Base-by-base conservation (phyloP, 305 asterid genomes). In the Rubia occidens region DNA sequence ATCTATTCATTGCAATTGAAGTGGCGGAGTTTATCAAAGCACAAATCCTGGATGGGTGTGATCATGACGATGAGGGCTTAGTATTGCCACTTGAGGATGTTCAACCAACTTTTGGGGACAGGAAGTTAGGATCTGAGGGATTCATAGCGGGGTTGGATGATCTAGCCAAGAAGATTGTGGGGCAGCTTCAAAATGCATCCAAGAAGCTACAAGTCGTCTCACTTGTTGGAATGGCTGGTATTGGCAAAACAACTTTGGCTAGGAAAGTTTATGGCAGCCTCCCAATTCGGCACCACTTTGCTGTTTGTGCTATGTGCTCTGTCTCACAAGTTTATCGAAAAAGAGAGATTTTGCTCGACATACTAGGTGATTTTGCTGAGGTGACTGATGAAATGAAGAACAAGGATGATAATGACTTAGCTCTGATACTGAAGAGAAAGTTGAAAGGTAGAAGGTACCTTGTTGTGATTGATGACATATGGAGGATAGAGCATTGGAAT, bases 201-300 rank as follows among this genome's bases (percentile, higher is more conserved):
- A 45, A 45, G 53, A 2, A 13, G 3, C 53, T 45, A 13, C 17
- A 47, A 8, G 51, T 71, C 14, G 59, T 78, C 43, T 75, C 74
- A n/a, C 76, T 81, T 45, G 53, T 51, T 21, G 85, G 85, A 49
- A 72, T 45, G 53, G 53, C n/a, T 13, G n/a, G 53, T 13, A 45
- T 45, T 13, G n/a, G 53, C 53, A 45, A 45, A 79, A 78, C 80
- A 26, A 77, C 80, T 29, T 39, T 75, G 20, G 82, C 82, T 6
- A 77, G 55, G 54, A 77, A 72, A 24, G 18, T 80, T 2, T 77
- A 60, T 60, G 39, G 13, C 20, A 9, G 29, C 29, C 29, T 26
- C 29, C 29, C 29, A 4, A 17, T 79, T 43, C 18, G 15, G 10
- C 0, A 54, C 21, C 32, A 71, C 49, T 81, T 81, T 44, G 42